phyloP scores from a whole-genome alignment of 768 basidiomycete genomes.

The Lyophyllum semitale region DNA sequence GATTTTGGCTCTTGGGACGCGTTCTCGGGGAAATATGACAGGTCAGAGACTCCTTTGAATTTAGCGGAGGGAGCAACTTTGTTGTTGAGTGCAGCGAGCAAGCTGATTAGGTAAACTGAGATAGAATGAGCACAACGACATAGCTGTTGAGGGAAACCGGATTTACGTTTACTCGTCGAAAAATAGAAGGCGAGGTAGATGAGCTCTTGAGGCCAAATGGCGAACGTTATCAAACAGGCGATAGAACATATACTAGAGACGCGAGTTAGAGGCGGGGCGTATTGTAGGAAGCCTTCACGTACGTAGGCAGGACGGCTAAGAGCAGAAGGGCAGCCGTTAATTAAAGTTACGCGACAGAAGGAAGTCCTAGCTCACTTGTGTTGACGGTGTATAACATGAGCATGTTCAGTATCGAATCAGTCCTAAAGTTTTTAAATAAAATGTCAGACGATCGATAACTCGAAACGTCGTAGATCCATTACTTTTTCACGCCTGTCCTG shows the following conservation, averaged over 20 bases:
- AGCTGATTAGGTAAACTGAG: constrained; percentile 7
- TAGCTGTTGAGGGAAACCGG: neutral
- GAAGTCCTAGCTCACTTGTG: neutral
- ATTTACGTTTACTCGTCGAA: constrained; percentile 8
- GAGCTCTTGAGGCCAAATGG: constrained; percentile 7
- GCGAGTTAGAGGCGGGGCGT: neutral
- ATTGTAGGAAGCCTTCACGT: neutral
- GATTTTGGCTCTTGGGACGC: no score
- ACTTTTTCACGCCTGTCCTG: constrained; percentile 1
- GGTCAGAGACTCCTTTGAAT: constrained; percentile 7
- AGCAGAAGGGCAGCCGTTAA: neutral
- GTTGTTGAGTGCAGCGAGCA: constrained; percentile 17
- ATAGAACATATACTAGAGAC: constrained; percentile 5
- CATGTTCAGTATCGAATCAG: constrained; percentile 4
- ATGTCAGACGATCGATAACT: neutral
- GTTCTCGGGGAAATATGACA: neutral
- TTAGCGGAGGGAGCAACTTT: constrained; percentile 8
- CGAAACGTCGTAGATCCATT: neutral
- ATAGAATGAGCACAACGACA: neutral
- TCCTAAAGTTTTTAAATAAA: neutral
- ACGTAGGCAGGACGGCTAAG: constrained; percentile 6
- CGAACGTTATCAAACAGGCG: constrained; percentile 7
- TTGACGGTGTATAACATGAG: constrained; percentile 5
- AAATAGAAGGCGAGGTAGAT: constrained; percentile 13
- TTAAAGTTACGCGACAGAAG: neutral